phyloP scores from a whole-genome alignment of 768 basidiomycete genomes.

The Termitomyces sp. region DNA sequence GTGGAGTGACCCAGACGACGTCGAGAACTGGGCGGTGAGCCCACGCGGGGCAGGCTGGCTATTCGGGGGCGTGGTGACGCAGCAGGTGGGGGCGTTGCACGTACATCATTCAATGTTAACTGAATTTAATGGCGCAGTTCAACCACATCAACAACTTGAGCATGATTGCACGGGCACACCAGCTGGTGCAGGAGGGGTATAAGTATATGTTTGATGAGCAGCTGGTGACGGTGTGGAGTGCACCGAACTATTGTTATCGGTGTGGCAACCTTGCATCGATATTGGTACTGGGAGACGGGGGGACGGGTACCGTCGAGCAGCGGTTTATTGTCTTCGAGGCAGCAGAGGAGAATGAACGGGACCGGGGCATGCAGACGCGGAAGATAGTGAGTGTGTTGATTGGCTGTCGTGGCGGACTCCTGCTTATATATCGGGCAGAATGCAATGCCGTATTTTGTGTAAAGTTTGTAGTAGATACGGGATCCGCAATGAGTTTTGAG shows the following conservation, averaged over 20 bases:
- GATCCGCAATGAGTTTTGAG: neutral
- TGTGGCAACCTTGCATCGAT: conserved; percentile 93
- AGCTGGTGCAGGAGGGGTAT: conserved; percentile 92
- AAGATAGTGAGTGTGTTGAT: conserved; percentile 50
- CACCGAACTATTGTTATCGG: conserved; percentile 76
- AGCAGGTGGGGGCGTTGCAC: conserved; percentile 47
- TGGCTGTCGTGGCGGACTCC: neutral
- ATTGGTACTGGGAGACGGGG: conserved; percentile 66
- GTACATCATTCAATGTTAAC: no score
- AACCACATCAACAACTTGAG: conserved; percentile 85
- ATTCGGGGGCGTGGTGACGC: conserved; percentile 82
- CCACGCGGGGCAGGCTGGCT: conserved; percentile 96
- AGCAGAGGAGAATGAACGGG: conserved; percentile 84
- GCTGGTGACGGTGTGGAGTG: conserved; percentile 91
- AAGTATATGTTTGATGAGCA: conserved; percentile 96
- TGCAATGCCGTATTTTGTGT: conserved; percentile 53
- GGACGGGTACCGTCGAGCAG: conserved; percentile 19
- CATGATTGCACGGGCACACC: conserved; percentile 93
- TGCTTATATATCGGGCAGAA: conserved; percentile 24
- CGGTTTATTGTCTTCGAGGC: conserved; percentile 82
- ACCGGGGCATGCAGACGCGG: conserved; percentile 71
- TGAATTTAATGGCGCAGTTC: conserved; percentile 45
- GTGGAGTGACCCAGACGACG: conserved; percentile 98
- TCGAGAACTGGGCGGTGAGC: conserved; percentile 95
- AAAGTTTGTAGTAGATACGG: conserved; percentile 9